Evolutionary conservation across 768 basidiomycete species (phyloP).

Genomic region (Kwoniella shandongensis): DNA sequence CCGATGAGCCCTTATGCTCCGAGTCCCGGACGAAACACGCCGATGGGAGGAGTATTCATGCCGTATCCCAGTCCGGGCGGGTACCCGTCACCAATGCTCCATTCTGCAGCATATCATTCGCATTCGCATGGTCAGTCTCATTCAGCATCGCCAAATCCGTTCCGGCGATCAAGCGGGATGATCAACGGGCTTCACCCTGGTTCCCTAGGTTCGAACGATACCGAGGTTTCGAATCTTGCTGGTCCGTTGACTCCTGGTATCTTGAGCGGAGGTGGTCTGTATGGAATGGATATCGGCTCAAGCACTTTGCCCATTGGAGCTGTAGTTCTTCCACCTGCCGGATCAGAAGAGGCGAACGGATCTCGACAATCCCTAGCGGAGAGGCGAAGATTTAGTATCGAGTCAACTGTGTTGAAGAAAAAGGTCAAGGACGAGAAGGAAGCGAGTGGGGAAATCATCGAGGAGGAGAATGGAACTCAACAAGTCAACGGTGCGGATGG

Average conservation of each 20-base stretch:
- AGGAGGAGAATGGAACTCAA: neutral
- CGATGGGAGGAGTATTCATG: constrained; percentile 16
- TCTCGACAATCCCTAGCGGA: no score
- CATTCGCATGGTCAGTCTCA: constrained; percentile 20
- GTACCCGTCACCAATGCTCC: constrained; percentile 38
- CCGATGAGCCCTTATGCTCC: constrained; percentile 16
- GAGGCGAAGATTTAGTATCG: constrained; percentile 14
- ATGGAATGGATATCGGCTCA: constrained; percentile 22
- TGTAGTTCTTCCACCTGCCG: neutral
- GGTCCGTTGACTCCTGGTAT: constrained; percentile 37
- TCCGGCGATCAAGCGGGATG: constrained; percentile 7
- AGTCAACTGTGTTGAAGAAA: constrained; percentile 15
- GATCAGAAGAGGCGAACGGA: neutral
- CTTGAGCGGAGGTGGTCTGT: constrained; percentile 5
- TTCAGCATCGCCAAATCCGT: constrained; percentile 8
- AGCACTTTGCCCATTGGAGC: constrained; percentile 10
- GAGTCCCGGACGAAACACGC: constrained; percentile 2
- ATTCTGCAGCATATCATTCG: constrained; percentile 15
- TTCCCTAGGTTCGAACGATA: neutral
- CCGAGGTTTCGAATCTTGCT: neutral
- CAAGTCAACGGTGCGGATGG: neutral
- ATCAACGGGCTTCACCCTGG: neutral
- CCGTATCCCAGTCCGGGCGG: constrained; percentile 38
- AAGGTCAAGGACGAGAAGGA: constrained; percentile 5
- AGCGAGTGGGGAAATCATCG: constrained; percentile 2